A percentile compares a stretch with the other conserved stretches of the same genome.
phyloP scores from a whole-genome alignment of 2,329 filamentous ascomycete species.

The Fusarium annulatum region DNA sequence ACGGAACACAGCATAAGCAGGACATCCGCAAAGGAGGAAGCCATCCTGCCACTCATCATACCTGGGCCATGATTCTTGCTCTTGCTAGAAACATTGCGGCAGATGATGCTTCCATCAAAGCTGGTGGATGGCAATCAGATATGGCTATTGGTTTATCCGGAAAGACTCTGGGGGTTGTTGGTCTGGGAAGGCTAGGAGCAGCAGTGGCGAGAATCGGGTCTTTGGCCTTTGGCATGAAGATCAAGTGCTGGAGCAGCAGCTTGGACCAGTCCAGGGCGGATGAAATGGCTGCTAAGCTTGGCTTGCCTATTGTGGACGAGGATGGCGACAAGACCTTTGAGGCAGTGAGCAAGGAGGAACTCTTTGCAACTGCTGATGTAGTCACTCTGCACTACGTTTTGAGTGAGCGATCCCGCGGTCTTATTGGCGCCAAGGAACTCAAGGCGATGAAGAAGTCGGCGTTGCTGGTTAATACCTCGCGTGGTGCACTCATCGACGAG shows the following conservation, averaged over 20 bases:
- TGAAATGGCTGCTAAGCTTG: neutral
- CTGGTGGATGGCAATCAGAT: neutral
- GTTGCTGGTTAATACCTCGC: conserved; percentile 1
- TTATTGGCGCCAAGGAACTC: neutral
- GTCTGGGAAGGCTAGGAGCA: neutral
- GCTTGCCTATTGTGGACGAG: neutral
- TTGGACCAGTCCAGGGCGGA: conserved; percentile 57
- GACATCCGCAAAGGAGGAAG: neutral
- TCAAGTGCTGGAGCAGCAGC: neutral
- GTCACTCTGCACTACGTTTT: conserved; percentile 6
- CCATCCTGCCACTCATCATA: neutral
- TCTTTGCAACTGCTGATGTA: neutral
- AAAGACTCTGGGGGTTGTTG: neutral
- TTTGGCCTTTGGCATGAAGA: neutral
- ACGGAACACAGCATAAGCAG: neutral
- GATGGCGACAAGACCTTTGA: neutral
- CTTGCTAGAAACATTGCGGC: neutral
- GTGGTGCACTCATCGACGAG: neutral
- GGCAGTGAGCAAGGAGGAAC: conserved; percentile 4
- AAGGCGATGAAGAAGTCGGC: neutral
- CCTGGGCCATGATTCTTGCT: neutral
- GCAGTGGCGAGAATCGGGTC: neutral
- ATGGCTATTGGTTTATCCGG: neutral
- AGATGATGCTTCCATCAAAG: neutral
- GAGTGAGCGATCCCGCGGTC: neutral